Percentiles rank a stretch among this genome's conserved stretches.
phyloP scores from a whole-genome alignment of 2,329 filamentous ascomycete genomes.

The Epichloe sylvatica region DNA sequence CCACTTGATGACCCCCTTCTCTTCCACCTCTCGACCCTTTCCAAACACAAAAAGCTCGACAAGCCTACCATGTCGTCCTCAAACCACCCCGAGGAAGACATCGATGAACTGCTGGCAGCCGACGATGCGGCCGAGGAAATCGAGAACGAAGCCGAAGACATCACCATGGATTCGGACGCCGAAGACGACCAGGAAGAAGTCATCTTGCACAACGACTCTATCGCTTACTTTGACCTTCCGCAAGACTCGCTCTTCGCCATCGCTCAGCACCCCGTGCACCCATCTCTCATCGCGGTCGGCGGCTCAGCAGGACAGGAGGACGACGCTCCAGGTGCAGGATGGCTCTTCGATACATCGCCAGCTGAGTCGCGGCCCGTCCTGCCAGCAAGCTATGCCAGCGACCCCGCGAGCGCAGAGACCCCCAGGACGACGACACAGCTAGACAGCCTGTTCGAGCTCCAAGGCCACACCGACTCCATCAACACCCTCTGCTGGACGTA shows the following conservation, averaged over 20 bases:
- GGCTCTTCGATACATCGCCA: constrained; percentile 64
- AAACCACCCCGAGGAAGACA: constrained; percentile 11
- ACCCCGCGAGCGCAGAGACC: constrained; percentile 40
- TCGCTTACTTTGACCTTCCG: constrained; percentile 82
- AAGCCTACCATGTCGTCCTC: constrained; percentile 18
- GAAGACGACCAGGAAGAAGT: constrained; percentile 63
- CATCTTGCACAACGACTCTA: constrained; percentile 76
- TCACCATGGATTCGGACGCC: constrained; percentile 61
- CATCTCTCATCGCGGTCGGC: constrained; percentile 71
- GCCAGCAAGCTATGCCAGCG: constrained; percentile 59
- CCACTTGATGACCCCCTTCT: neutral
- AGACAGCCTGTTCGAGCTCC: constrained; percentile 55
- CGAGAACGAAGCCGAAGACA: constrained; percentile 55
- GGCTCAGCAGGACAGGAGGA: constrained; percentile 50
- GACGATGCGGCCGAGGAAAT: constrained; percentile 10
- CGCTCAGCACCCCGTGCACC: constrained; percentile 72
- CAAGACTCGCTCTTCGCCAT: constrained; percentile 90
- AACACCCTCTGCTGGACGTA: constrained; percentile 76
- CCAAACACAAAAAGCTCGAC: neutral
- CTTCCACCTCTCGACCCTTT: neutral
- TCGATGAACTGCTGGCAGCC: constrained; percentile 9
- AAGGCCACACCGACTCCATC: constrained; percentile 87
- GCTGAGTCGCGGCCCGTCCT: constrained; percentile 52
- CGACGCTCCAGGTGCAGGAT: constrained; percentile 61
- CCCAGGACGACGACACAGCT: constrained; percentile 42